These are phyloP conservation scores for Hawksworthiomyces lignivorus DNA, from an alignment of 2,329 filamentous ascomycete genomes.

Conservation along the genomic window DNA sequence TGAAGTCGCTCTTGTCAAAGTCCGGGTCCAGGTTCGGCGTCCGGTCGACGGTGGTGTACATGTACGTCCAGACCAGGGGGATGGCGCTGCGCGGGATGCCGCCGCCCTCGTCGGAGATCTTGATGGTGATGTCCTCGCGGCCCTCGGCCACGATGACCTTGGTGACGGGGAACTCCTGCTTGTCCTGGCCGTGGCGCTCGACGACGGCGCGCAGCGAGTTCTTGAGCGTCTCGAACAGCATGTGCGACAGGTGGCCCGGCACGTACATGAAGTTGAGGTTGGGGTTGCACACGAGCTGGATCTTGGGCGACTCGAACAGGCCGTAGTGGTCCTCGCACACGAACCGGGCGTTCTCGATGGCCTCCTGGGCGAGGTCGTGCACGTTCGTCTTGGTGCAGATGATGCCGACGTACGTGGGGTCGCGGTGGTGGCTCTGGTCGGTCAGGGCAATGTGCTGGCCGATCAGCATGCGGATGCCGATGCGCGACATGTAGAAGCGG, in stretches of 20 bases:
- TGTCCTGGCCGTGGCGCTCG: slow-evolving; percentile 88
- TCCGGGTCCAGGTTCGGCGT: slow-evolving; percentile 93
- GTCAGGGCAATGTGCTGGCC: slow-evolving; percentile 96
- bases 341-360: slow-evolving; percentile 97
- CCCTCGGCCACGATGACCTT: slow-evolving; percentile 97
- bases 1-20: slow-evolving; percentile 98
- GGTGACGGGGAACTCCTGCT: slow-evolving; percentile 91
- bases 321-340: slow-evolving; percentile 99
- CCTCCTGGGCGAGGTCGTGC: slow-evolving; percentile 86
- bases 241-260: slow-evolving; percentile 95
- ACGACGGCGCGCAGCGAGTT: slow-evolving; percentile 96
- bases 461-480: slow-evolving; percentile 98
- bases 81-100: slow-evolving; percentile 91
- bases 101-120: slow-evolving; percentile 92
- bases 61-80: slow-evolving; percentile 98
- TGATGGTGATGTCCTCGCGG: slow-evolving; percentile 98
- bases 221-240: slow-evolving; percentile 99
- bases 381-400: slow-evolving; percentile 99
- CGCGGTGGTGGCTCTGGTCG: slow-evolving; percentile 80
- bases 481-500: slow-evolving; percentile 99
- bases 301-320: slow-evolving; percentile 90
- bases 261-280: slow-evolving; percentile 99
- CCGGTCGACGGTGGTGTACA: slow-evolving; percentile 98
- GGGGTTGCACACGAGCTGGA: slow-evolving; percentile 91
- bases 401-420: slow-evolving; percentile 93